phyloP scores from a whole-genome alignment of 2,329 filamentous ascomycete species.

The Fusarium humuli region DNA sequence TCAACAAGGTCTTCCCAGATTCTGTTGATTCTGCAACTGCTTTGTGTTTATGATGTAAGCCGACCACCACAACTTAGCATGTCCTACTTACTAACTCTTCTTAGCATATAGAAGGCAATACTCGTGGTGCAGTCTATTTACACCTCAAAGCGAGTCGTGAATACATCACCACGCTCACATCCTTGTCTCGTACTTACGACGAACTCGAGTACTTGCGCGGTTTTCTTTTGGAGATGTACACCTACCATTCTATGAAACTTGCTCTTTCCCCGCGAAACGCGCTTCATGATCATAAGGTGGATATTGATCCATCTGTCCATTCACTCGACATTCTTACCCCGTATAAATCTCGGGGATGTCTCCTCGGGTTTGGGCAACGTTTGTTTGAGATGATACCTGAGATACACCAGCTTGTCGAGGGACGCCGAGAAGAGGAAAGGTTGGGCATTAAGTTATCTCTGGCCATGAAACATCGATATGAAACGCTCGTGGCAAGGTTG shows the following conservation, averaged over 20 bases:
- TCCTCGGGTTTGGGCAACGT: not conserved
- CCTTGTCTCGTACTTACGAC: not conserved
- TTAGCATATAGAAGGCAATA: constrained; percentile 1
- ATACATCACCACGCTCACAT: not conserved
- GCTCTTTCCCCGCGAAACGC: constrained; percentile 3
- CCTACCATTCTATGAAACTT: constrained; percentile 3
- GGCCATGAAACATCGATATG: not conserved
- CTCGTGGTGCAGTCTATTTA: not conserved
- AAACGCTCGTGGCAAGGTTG: not conserved
- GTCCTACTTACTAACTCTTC: rapidly evolving
- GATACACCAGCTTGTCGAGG: constrained; percentile 4
- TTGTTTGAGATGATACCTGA: constrained; percentile 8
- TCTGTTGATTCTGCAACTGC: not conserved
- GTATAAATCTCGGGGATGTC: not conserved
- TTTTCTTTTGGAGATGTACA: constrained; percentile 7
- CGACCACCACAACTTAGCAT: rapidly evolving
- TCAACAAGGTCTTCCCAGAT: not conserved
- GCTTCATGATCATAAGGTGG: not conserved
- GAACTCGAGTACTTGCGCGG: not conserved
- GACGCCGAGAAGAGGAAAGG: not conserved
- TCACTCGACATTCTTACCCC: constrained; percentile 1
- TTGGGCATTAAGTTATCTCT: not conserved
- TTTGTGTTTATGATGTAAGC: constrained; percentile 20
- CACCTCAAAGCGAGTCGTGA: constrained; percentile 9
- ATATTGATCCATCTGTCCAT: not conserved